phyloP scores from a whole-genome alignment of 305 asterid genomes.

The Solanum hybrid region DNA sequence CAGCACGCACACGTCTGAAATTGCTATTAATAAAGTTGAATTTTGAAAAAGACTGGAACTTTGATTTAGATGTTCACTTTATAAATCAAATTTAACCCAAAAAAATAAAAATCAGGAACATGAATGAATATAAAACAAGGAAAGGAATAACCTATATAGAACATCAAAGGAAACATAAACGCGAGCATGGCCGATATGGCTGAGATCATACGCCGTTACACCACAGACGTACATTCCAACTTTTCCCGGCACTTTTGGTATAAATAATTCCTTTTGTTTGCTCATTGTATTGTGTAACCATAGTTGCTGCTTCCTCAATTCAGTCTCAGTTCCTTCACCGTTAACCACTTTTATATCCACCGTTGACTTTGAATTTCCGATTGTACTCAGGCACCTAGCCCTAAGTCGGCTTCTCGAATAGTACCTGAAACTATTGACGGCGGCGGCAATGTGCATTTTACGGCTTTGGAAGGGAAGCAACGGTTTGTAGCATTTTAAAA shows the following conservation, averaged over 20 bases:
- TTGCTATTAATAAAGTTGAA: background rate
- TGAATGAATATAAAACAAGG: background rate
- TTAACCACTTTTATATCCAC: background rate
- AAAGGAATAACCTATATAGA: slow-evolving; percentile 40
- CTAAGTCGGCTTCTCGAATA: background rate
- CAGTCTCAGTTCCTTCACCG: background rate
- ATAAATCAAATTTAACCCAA: background rate
- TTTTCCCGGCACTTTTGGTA: slow-evolving; percentile 65
- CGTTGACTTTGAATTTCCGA: background rate
- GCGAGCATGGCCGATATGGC: slow-evolving; percentile 98
- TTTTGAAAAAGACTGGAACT: background rate
- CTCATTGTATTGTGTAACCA: slow-evolving; percentile 88
- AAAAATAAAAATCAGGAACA: background rate
- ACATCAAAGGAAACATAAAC: slow-evolving; percentile 89
- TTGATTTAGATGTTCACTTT: background rate
- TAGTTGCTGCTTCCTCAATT: slow-evolving; percentile 10
- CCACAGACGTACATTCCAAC: slow-evolving; percentile 99
- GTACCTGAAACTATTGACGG: background rate
- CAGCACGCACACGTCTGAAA: background rate
- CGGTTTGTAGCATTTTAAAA: background rate
- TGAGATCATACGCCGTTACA: slow-evolving; percentile 91
- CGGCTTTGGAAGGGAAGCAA: background rate
- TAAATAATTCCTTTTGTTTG: slow-evolving; percentile 66
- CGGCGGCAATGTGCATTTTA: background rate
- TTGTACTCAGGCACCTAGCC: background rate